Base-by-base conservation (phyloP, 805 yeast species). In the Pichia cabralensis region DNA sequence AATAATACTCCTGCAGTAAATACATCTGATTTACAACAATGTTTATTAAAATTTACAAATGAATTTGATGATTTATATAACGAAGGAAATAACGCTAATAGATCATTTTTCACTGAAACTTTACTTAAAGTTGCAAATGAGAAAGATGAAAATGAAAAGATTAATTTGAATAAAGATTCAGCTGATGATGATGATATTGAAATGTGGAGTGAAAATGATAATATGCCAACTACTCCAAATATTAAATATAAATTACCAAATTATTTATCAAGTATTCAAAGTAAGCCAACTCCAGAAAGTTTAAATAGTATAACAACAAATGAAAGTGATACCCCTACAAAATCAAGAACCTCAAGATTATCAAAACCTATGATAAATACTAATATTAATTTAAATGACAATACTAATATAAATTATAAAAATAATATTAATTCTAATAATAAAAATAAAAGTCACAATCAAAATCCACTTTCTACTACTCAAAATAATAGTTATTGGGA, bases 1-100 rank as follows among this genome's bases (percentile, higher is more conserved):
- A 16, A 13, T 9, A 28, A 28, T 16, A 23, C 23, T 2, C 20
- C 52, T 15, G 55, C 60, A 6, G 42, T 60, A 5, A 64, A 64
- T 42, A 61, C 66, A 0, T 41, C 61, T 12, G 67, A 61, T 39
- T 41, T 63, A 24, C 63, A 64, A 45, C 61, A 62, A 31, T 62
- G 67, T 40, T 50, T 64, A 14, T 30, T 60, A 23, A 51, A 56
- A 24, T 62, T 64, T 37, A 48, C 66, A 2, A 58, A 57, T 39
- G 69, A 64, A 30, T 64, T 63, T 44, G 67, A 63, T 43, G 67
- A 61, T 35, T 39, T 47, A n/a, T n/a, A n/a, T n/a, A n/a, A n/a
- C n/a, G n/a, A n/a, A n/a, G n/a, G n/a, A n/a, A n/a, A n/a, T n/a
- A n/a, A n/a, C n/a, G n/a, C n/a, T n/a, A n/a, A n/a, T n/a, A n/a